Base-by-base conservation (phyloP, 2,329 filamentous ascomycete genomes). In the Plectosphaerella sp. region DNA sequence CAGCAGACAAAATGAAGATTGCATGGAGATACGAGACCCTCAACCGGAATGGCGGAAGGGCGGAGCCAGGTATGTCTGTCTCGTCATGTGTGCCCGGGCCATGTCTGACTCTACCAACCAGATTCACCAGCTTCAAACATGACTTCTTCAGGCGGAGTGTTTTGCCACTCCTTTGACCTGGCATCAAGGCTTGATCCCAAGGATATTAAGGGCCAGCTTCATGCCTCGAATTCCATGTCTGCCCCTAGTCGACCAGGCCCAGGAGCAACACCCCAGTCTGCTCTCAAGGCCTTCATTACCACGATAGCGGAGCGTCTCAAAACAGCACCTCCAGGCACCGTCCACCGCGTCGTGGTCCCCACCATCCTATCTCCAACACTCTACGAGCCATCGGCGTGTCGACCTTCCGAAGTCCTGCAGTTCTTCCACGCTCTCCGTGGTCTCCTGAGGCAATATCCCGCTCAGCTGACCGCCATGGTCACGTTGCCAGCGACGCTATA, bases 21-120 rank as follows among this genome's bases (percentile, higher is more conserved):
- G 94, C 94, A 4, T 99, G 94, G 94, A 82, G 94, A 67, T 99
- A 99, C 72, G 92, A 97, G 69, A 82, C 84, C 35, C 70, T 97
- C 50, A 20, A 28, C 14, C 37, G 48, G 22, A 88, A 88, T n/a
- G 25, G 48, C 20, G 51, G 28, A 12, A 36, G 47, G 24, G 8
- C 54, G 36, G 51, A 56, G 45, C 57, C 49, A 55, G 54, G 59
- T 57, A 55, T 43, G 54, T 54, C 9, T 20, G 28, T 33, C 28
- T 24, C 6, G 15, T 28, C 33, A 18, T 48, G 14, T 3, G 15
- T 14, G 37, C 37, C 37, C 15, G 16, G 5, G 15, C 16, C 37
- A 41, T 41, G 37, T 41, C 41, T 35, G 35, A 54, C 37, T 48
- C 47, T 54, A 20, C 58, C 22, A 55, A 42, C 39, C 55, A 58